Percentiles rank a stretch among this genome's conserved stretches.
Conservation (phyloP, 106 monocot genomes). For the Dendrobium officinale region DNA sequence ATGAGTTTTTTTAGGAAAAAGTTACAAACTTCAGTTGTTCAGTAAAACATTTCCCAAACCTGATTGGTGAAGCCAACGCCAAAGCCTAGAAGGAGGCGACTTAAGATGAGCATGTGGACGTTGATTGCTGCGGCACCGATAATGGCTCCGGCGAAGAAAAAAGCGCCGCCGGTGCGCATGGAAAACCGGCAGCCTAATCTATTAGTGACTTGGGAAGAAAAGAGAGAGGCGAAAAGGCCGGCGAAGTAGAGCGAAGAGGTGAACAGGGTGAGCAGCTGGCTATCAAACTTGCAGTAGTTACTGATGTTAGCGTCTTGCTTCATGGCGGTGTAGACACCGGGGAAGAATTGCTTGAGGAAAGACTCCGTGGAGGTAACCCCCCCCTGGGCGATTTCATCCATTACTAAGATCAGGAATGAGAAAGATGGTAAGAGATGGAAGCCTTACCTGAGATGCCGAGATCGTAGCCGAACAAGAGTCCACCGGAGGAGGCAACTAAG, state of each 20-base stretch:
- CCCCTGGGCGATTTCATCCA: background rate
- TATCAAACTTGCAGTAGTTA: slow-evolving; percentile 7
- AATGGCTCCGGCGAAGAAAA: slow-evolving; percentile 71
- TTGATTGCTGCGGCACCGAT: slow-evolving; percentile 66
- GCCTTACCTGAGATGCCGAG: slow-evolving; percentile 1
- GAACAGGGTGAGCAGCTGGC: slow-evolving; percentile 1
- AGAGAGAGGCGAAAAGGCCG: slow-evolving; percentile 68
- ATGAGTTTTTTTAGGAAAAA: background rate
- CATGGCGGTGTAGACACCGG: background rate
- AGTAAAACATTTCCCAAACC: slow-evolving; percentile 19
- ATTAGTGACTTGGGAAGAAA: slow-evolving; percentile 68
- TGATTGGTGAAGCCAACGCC: slow-evolving; percentile 92
- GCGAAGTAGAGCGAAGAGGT: slow-evolving; percentile 41
- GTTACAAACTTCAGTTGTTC: too few species aligned
- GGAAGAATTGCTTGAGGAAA: slow-evolving; percentile 11
- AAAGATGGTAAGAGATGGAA: background rate
- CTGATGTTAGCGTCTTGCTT: background rate
- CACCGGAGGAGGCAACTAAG: background rate
- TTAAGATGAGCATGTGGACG: slow-evolving; percentile 64
- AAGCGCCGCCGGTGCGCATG: slow-evolving; percentile 62
- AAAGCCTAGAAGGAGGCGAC: slow-evolving; percentile 80
- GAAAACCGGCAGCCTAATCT: slow-evolving; percentile 67
- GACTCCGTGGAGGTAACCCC: slow-evolving; percentile 6
- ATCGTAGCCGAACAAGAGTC: slow-evolving; percentile 1
- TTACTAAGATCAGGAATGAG: background rate